Evolutionary conservation across 1,284 basidiomycete species (phyloP).

Genomic region (Melampsora americana): DNA sequence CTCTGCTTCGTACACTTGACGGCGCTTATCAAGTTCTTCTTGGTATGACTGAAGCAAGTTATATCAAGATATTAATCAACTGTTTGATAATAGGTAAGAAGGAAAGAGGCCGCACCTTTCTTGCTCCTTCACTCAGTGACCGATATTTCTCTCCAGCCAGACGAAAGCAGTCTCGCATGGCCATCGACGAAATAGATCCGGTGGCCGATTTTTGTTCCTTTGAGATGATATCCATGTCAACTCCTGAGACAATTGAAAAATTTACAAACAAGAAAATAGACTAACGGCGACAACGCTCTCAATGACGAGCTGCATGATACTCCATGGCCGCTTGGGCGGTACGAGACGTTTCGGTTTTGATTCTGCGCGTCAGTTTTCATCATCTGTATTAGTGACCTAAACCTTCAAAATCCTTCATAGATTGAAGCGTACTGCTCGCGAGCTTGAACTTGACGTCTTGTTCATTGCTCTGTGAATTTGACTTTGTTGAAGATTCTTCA

Average conservation of each 20-base stretch:
- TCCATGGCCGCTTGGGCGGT: constrained; percentile 35
- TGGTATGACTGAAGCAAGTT: constrained; percentile 11
- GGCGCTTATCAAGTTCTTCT: constrained; percentile 23
- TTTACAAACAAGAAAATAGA: background rate
- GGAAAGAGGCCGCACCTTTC: constrained; percentile 10
- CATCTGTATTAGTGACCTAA: too few species aligned
- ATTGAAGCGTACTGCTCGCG: too few species aligned
- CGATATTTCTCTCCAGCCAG: constrained; percentile 37
- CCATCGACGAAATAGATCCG: constrained; percentile 7
- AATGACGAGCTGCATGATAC: constrained; percentile 39
- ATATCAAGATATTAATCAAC: background rate
- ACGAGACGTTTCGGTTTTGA: constrained; percentile 8
- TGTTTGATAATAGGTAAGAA: background rate
- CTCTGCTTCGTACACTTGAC: constrained; percentile 25
- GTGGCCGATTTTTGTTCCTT: constrained; percentile 28
- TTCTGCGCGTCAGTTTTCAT: background rate
- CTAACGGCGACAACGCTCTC: constrained; percentile 31
- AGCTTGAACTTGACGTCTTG: too few species aligned
- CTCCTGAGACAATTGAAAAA: background rate
- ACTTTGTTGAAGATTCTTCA: too few species aligned
- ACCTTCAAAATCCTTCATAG: too few species aligned
- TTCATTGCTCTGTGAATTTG: too few species aligned
- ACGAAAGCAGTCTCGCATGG: constrained; percentile 19
- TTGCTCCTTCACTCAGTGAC: constrained; percentile 31
- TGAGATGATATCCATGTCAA: too few species aligned